Evolutionary conservation across 345 rosid genomes (phyloP), one percentile per base, ranked within the genome.

Genomic region (Arabis alpina): DNA sequence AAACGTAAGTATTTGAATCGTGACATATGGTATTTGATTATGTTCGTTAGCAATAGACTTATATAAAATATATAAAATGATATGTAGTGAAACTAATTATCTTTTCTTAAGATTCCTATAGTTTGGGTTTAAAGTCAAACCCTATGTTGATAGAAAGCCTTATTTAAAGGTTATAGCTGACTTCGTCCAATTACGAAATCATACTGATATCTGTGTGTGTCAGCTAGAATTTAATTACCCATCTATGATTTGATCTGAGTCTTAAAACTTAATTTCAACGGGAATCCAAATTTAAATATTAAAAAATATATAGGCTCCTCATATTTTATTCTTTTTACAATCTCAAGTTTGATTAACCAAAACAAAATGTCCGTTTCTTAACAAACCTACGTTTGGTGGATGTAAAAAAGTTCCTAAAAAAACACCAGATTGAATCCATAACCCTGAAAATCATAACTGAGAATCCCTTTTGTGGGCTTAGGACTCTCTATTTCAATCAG

Each of bases 101-200:
- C 39, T 3, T 64, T 40, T 39, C 5, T 23, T 52, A 39, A 62
- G 70, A 41, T 54, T 72, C 71, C 12, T 48, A 27, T 55, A 27
- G 37, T 64, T 72, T 64, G 15, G 49, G 48, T 42, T 27, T 27
- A 1, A 44, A 56, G 71, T 64, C 64, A 72, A 55, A 64, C 64
- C 64, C 64, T 64, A 64, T 24, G 50, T 41, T 24, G 61, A 61
- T 50, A 43, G 4, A 3, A 16, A 42, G 39, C 7, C 66, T 39
- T 59, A 56, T 49, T 30, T 23, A 58, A 74, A 61, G 54, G 54
- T 27, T 41, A 66, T 36, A 68, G 63, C 50, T 74, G 74, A 68
- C 73, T 59, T 75, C 3, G 15, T 60, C 49, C 8, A 7, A 15
- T 40, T 40, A 57, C 52, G 54, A 41, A 32, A 66, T n/a, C 43